phyloP scores from a whole-genome alignment of 768 basidiomycete species.

The Leccinum imitatum region DNA sequence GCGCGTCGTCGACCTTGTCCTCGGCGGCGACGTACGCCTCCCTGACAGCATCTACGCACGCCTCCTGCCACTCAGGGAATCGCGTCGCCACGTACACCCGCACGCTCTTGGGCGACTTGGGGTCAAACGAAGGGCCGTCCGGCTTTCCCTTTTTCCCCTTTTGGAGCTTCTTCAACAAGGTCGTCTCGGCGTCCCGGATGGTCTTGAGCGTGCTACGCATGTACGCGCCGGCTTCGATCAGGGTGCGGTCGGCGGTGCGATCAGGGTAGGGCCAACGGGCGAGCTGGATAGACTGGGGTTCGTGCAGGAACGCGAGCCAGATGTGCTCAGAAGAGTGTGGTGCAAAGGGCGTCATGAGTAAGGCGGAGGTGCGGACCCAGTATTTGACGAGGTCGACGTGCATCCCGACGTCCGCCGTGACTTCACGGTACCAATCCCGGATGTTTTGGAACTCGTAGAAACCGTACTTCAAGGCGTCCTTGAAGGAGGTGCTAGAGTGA shows the following conservation, averaged over 20 bases:
- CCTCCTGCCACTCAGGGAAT: slow-evolving; percentile 95
- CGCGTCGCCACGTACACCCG: slow-evolving; percentile 85
- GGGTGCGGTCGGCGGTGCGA: slow-evolving; percentile 55
- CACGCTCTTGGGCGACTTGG: slow-evolving; percentile 80
- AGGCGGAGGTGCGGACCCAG: slow-evolving; percentile 81
- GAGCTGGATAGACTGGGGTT: slow-evolving; percentile 73
- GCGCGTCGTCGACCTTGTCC: slow-evolving; percentile 78
- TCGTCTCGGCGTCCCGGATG: slow-evolving; percentile 84
- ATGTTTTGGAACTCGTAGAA: slow-evolving; percentile 93
- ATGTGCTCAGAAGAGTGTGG: slow-evolving; percentile 95
- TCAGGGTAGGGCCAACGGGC: slow-evolving; percentile 80
- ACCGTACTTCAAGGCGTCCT: slow-evolving; percentile 91
- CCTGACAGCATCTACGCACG: slow-evolving; percentile 72
- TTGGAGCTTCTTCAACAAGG: slow-evolving; percentile 73
- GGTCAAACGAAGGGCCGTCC: slow-evolving; percentile 65
- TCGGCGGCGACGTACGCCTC: slow-evolving; percentile 58
- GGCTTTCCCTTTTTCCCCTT: slow-evolving; percentile 68
- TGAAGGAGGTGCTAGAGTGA: slow-evolving; percentile 77
- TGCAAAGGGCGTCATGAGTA: slow-evolving; percentile 83
- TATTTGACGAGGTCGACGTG: slow-evolving; percentile 81
- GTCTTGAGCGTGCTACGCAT: slow-evolving; percentile 90
- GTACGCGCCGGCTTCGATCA: slow-evolving; percentile 77
- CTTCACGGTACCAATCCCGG: slow-evolving; percentile 96
- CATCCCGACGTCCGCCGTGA: slow-evolving; percentile 87
- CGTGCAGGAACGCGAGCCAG: slow-evolving; percentile 72